A percentile compares a stretch with the other conserved stretches of the same genome.
These are phyloP conservation scores for Elongisporangium undulatum DNA, from an alignment of 352 stramenopile species.

Conservation along the genomic window DNA sequence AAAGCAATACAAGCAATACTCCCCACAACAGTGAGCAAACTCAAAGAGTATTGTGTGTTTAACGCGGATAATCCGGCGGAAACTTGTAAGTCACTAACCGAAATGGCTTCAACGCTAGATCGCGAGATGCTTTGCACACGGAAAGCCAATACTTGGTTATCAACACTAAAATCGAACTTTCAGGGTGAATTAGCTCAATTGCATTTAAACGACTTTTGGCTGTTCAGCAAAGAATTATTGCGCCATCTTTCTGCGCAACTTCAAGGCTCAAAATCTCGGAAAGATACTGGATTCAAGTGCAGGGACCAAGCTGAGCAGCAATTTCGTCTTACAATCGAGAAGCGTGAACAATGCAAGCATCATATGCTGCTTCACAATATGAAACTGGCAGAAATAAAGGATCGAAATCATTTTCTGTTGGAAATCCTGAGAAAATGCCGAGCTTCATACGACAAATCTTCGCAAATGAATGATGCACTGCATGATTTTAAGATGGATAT, in stretches of 20 bases:
- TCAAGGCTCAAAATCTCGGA: not conserved
- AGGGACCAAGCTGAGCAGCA: conserved; percentile 4
- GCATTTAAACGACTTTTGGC: conserved; percentile 10
- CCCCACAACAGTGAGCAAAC: not conserved
- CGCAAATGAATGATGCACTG: conserved; percentile 12
- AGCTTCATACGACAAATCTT: conserved; percentile 18
- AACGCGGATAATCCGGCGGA: not conserved
- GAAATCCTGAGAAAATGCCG: conserved; percentile 16
- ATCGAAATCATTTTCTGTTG: conserved; percentile 14
- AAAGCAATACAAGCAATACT: not conserved
- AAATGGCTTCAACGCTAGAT: conserved; percentile 7
- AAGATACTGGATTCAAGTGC: conserved; percentile 8
- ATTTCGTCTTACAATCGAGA: conserved; percentile 9
- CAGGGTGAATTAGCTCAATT: conserved; percentile 8
- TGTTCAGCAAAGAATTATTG: conserved; percentile 4
- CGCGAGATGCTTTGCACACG: conserved; percentile 6
- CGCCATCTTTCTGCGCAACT: conserved; percentile 9
- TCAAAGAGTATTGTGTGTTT: conserved; percentile 13
- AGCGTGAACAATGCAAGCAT: conserved; percentile 16
- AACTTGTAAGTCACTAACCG: conserved; percentile 10
- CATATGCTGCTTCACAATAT: conserved; percentile 11
- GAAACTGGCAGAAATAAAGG: conserved; percentile 12
- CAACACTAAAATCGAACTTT: conserved; percentile 22
- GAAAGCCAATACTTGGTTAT: conserved; percentile 2
- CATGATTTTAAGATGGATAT: conserved; percentile 31